These are phyloP conservation scores for Ogataea glucozyma DNA, from an alignment of 805 yeast genomes.

Conservation along the genomic window DNA sequence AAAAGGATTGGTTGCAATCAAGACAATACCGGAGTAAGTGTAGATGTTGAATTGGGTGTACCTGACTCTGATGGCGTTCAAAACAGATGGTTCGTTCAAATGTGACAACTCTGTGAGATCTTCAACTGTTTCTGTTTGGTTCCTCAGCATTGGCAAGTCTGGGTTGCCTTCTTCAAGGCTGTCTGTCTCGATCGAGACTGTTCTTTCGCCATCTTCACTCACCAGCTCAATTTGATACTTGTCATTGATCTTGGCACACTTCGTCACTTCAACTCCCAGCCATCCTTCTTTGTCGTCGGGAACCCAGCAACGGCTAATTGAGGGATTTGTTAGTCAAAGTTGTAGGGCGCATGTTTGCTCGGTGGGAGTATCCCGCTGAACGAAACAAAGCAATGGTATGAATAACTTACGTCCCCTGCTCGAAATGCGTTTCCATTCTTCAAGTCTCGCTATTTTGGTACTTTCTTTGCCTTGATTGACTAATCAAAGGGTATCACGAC, in stretches of 20 bases:
- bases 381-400: too few relatives aligned
- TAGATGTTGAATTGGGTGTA: conserved; percentile 88
- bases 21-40: conserved; percentile 94
- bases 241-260: conserved; percentile 41
- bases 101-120: conserved; percentile 91
- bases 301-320: conserved; percentile 70
- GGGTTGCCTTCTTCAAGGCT: conserved; percentile 52
- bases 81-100: conserved; percentile 93
- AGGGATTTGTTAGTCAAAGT: conserved; percentile 11
- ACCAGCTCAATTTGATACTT: conserved; percentile 53
- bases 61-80: conserved; percentile 88
- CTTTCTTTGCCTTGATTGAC: neutral
- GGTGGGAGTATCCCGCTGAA: neutral
- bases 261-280: conserved; percentile 65
- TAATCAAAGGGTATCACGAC: neutral
- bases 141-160: conserved; percentile 76
- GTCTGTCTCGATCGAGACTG: conserved; percentile 49
- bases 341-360: neutral
- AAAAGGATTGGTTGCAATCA: conserved; percentile 95
- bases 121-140: conserved; percentile 92
- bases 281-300: conserved; percentile 75
- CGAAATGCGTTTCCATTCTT: conserved; percentile 34
- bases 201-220: conserved; percentile 50
- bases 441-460: neutral
- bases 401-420: conserved; percentile 56